Evolutionary conservation across 495 filamentous ascomycete species (phyloP), one percentile per base, ranked within the genome.

Genomic region (Geoglossum glabrum): DNA sequence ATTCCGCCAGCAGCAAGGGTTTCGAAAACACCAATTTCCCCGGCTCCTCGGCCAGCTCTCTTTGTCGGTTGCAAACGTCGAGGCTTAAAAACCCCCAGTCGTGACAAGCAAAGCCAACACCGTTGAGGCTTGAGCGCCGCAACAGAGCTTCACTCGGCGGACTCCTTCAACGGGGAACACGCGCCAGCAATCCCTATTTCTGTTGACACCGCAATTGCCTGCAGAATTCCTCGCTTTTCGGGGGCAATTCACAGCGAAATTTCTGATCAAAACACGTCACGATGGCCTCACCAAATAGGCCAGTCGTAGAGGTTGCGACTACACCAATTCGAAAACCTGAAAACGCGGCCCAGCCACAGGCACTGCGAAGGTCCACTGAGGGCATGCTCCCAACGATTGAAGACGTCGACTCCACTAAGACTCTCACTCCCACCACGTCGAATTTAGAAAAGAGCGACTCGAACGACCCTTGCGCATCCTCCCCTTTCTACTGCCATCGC

Each of bases 401-500:
- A 3, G 54, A 38, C 31, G 31, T 38, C 54, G 33, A 56, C 33
- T 45, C 54, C 13, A 33, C 49, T 5, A 52, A 52, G 25, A 56
- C 54, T 5, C 23, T 56, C 7, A 38, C 31, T 56, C 54, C 31
- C 25, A 56, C 54, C 21, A 56, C 33, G 2, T 56, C 33, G 4
- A 1, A 25, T 56, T 25, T 38, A 10, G 31, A 56, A 15, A 56
- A 56, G 33, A 13, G 28, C 1, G 33, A 38, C 25, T 56, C 54
- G 7, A 56, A 25, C 17, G 38, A 56, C 10, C 27, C 54, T 6
- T 45, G 64, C 59, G 78, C 79, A 19, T 79, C 66, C 63, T 80
- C 77, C 0, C 76, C 79, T 19, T 82, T 81, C 70, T 81, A 81
- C 68, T 68, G 69, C 55, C 78, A 81, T 58, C 71, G 71, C 15